phyloP scores from a whole-genome alignment of 1,284 basidiomycete genomes.

The Ganoderma sinense region DNA sequence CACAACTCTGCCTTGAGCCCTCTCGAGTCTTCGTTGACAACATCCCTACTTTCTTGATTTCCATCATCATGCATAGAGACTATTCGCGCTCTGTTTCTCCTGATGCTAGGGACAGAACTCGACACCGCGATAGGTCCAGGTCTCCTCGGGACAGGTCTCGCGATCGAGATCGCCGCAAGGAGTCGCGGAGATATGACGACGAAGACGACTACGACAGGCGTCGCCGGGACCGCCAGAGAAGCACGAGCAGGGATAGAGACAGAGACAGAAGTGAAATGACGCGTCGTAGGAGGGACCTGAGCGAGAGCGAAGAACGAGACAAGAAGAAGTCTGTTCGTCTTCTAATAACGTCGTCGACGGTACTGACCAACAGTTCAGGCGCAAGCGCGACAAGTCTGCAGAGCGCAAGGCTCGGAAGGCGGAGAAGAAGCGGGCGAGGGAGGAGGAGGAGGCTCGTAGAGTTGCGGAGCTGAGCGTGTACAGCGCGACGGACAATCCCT shows the following conservation, averaged over 20 bases:
- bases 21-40: neutral
- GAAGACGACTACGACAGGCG: constrained; percentile 41
- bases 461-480: constrained; percentile 92
- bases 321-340: constrained; percentile 63
- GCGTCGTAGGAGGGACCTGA: constrained; percentile 49
- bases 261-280: constrained; percentile 38
- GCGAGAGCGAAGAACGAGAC: constrained; percentile 44
- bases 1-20: neutral
- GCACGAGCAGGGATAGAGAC: constrained; percentile 50
- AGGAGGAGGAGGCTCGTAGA: constrained; percentile 88
- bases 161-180: constrained; percentile 38
- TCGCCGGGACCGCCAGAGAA: constrained; percentile 49
- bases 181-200: constrained; percentile 42
- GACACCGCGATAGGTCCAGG: constrained; percentile 26
- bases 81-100: constrained; percentile 59
- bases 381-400: constrained; percentile 83
- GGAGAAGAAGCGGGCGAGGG: constrained; percentile 81
- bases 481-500: constrained; percentile 95
- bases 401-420: constrained; percentile 82
- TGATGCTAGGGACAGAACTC: constrained; percentile 46
- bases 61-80: constrained; percentile 22
- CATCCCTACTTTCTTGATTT: neutral
- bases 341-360: neutral
- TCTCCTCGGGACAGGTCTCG: constrained; percentile 34
- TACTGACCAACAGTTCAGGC: constrained; percentile 48